phyloP scores from a whole-genome alignment of 495 filamentous ascomycete species.

The Oleoguttula mirabilis region DNA sequence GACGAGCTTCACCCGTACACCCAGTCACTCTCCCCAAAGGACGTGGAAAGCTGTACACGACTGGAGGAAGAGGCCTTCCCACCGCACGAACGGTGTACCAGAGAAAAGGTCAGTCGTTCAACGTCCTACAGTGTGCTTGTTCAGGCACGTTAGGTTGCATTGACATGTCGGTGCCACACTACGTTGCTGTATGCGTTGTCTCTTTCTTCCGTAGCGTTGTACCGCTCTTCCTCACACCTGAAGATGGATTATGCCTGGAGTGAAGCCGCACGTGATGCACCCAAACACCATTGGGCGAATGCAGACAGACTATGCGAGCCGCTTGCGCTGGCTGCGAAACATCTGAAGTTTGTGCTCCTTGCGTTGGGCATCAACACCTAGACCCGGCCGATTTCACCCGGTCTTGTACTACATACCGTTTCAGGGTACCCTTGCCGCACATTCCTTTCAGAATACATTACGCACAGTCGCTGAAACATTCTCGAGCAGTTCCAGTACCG shows the following conservation, averaged over 20 bases:
- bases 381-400: too few relatives aligned
- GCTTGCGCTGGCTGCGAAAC: too few relatives aligned
- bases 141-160: not conserved
- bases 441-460: too few relatives aligned
- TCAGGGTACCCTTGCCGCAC: too few relatives aligned
- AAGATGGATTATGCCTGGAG: too few relatives aligned
- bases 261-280: too few relatives aligned
- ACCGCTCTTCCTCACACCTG: too few relatives aligned
- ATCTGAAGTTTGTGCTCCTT: too few relatives aligned
- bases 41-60: slow-evolving; percentile 62
- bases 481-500: slow-evolving; percentile 68
- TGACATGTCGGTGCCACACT: not conserved
- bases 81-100: slow-evolving; percentile 55
- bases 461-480: too few relatives aligned
- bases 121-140: not conserved
- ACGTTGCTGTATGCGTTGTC: slow-evolving; percentile 10
- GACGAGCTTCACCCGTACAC: slow-evolving; percentile 54
- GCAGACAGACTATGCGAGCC: too few relatives aligned
- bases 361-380: slow-evolving; percentile 12
- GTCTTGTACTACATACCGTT: too few relatives aligned
- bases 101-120: slow-evolving; percentile 56
- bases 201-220: not conserved
- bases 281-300: too few relatives aligned
- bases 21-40: slow-evolving; percentile 55
- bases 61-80: slow-evolving; percentile 69